Evolutionary conservation across 495 filamentous ascomycete genomes (phyloP).

Genomic region (Neurospora cerealis): DNA sequence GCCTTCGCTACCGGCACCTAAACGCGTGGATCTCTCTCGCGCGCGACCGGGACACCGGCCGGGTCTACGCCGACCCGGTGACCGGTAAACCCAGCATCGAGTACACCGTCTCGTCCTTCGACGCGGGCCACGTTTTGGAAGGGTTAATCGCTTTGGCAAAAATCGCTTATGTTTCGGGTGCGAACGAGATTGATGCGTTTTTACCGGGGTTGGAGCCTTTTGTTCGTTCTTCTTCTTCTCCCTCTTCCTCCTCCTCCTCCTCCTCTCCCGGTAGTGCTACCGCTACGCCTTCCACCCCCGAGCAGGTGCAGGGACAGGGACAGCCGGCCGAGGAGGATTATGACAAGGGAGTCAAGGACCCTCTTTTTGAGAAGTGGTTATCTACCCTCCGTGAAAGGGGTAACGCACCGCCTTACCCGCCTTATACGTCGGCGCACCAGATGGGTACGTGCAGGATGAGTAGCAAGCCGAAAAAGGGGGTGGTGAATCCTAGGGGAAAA

Average conservation of each 20-base stretch:
- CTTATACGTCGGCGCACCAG: conserved; percentile 62
- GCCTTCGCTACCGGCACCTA: conserved; percentile 51
- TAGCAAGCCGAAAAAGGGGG: conserved; percentile 44
- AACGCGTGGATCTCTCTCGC: conserved; percentile 57
- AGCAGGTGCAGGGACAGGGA: conserved; percentile 6
- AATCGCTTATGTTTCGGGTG: conserved; percentile 66
- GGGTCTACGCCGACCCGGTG: conserved; percentile 62
- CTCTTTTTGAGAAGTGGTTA: conserved; percentile 60
- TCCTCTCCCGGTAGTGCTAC: no score
- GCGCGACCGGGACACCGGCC: conserved; percentile 64
- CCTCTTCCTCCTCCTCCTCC: no score
- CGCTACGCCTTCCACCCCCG: neutral
- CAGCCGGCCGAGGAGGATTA: conserved; percentile 27
- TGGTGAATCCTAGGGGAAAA: conserved; percentile 63
- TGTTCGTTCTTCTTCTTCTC: conserved; percentile 34
- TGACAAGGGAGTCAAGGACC: conserved; percentile 9
- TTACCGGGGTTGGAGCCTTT: conserved; percentile 55
- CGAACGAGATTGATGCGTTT: conserved; percentile 60
- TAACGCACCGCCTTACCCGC: conserved; percentile 38
- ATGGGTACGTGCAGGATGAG: conserved; percentile 90
- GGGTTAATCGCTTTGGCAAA: conserved; percentile 64
- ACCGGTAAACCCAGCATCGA: conserved; percentile 53
- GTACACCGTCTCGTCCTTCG: conserved; percentile 60
- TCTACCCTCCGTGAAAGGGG: conserved; percentile 38
- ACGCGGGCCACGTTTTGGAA: conserved; percentile 56